Evolutionary conservation across 2,329 filamentous ascomycete species (phyloP), one percentile per base, ranked within the genome.

Genomic region (Simplicillium aogashimaense): DNA sequence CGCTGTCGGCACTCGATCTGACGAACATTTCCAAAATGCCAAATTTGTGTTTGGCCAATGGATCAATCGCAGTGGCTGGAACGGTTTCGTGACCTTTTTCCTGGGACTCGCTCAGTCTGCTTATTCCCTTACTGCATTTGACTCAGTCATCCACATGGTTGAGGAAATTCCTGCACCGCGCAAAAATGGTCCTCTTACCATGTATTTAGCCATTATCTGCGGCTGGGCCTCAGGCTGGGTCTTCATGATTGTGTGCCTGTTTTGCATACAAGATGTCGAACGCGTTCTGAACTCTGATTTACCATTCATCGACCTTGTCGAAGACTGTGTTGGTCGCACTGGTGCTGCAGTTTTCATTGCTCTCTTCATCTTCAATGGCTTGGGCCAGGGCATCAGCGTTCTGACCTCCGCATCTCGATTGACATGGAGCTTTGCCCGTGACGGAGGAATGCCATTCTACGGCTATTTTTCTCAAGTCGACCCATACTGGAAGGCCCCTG

Each of bases 131-230:
- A 74, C 70, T 0, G 73, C 72, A 2, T 76, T 77, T 45, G 74
- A 78, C 48, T 69, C 72, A 0, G 72, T 74, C 29, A 74, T 76
- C 30, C 74, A 78, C 50, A 67, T 77, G 60, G 67, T 73, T 2
- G 73, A 77, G 46, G 72, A 76, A 48, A 71, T 76, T 2, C 72
- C 72, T 1, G 55, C 61, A 4, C 72, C 73, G 2, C 56, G 70
- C 25, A 65, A 56, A 29, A 74, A 72, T 41, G 67, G 66, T 0
- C 73, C 73, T 0, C 59, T 59, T 13, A 64, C 70, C 3, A 74
- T 76, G 45, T 74, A 65, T 59, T 60, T 75, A 14, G 67, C 72
- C 0, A 67, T 76, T 1, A 44, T 65, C 1, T 61, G 63, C n/a
- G 65, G 69, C 29, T 67, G 68, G n/a, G 36, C 66, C 17, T 67